Conservation (phyloP, 768 basidiomycete genomes). For the Suillus americanus region DNA sequence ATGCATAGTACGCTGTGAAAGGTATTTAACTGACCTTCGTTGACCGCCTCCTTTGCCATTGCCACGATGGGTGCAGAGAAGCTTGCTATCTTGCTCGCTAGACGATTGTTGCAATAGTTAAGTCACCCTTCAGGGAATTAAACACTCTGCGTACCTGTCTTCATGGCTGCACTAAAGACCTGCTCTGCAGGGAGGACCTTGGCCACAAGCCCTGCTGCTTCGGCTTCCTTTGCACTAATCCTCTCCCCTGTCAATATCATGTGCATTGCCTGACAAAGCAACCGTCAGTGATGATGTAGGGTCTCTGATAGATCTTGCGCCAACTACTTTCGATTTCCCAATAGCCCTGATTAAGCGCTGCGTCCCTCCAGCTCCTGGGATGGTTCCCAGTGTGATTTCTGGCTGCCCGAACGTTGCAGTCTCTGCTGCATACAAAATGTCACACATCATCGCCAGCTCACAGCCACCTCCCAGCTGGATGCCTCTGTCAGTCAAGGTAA, state of each 20-base stretch:
- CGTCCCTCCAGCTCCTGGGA: conserved; percentile 92
- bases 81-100: conserved; percentile 31
- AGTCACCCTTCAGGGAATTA: background rate
- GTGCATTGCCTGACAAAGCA: conserved; percentile 46
- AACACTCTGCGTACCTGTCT: conserved; percentile 25
- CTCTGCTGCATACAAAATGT: conserved; percentile 87
- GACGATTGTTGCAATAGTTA: background rate
- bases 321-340: conserved; percentile 65
- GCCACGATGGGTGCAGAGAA: conserved; percentile 31
- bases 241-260: conserved; percentile 51
- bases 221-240: conserved; percentile 46
- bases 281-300: background rate
- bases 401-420: conserved; percentile 93
- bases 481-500: background rate
- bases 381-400: conserved; percentile 92
- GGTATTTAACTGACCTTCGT: conserved; percentile 33
- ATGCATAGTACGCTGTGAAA: background rate
- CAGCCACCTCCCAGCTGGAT: conserved; percentile 93
- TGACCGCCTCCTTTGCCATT: conserved; percentile 53
- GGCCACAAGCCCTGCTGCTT: conserved; percentile 46
- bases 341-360: conserved; percentile 84
- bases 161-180: conserved; percentile 46
- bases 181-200: conserved; percentile 40
- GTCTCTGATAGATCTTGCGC: background rate
- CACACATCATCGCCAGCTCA: conserved; percentile 94